Conservation (phyloP, 371 early-diverging fungal genomes). For the Saksenaea vasiformis region DNA sequence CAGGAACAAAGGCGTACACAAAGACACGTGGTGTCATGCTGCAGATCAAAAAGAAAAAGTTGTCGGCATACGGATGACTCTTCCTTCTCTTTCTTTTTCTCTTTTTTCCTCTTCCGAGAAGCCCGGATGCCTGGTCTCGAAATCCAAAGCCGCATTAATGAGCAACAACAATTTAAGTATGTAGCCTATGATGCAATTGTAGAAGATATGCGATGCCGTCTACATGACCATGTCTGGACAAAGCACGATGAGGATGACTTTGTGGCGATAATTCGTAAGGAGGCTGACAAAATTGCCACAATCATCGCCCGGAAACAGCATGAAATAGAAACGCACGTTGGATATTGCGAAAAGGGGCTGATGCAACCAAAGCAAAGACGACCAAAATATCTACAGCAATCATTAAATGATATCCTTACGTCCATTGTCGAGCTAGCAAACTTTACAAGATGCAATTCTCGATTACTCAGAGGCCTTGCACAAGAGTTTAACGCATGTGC, state of each 20-base stretch:
- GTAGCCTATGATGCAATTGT: constrained; percentile 82
- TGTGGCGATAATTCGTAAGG: constrained; percentile 77
- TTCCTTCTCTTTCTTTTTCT: background rate
- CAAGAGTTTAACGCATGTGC: constrained; percentile 82
- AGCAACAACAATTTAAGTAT: constrained; percentile 87
- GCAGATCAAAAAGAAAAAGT: background rate
- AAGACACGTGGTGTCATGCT: background rate
- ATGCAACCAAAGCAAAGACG: constrained; percentile 26
- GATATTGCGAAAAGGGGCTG: constrained; percentile 65
- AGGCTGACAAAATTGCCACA: constrained; percentile 80
- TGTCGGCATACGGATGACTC: background rate
- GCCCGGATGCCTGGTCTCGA: constrained; percentile 86
- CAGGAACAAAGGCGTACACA: background rate
- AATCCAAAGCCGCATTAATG: constrained; percentile 68
- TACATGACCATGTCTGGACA: constrained; percentile 45
- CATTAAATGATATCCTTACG: constrained; percentile 73
- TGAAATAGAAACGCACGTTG: constrained; percentile 84
- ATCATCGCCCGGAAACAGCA: constrained; percentile 70
- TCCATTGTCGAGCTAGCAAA: constrained; percentile 90
- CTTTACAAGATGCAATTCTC: constrained; percentile 93
- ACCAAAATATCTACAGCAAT: constrained; percentile 31
- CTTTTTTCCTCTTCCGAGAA: constrained; percentile 10
- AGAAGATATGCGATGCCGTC: constrained; percentile 65
- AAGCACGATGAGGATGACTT: constrained; percentile 82
- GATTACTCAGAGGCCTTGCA: constrained; percentile 92